phyloP scores from a whole-genome alignment of 306 rosid genomes.

The Begonia masoniana region DNA sequence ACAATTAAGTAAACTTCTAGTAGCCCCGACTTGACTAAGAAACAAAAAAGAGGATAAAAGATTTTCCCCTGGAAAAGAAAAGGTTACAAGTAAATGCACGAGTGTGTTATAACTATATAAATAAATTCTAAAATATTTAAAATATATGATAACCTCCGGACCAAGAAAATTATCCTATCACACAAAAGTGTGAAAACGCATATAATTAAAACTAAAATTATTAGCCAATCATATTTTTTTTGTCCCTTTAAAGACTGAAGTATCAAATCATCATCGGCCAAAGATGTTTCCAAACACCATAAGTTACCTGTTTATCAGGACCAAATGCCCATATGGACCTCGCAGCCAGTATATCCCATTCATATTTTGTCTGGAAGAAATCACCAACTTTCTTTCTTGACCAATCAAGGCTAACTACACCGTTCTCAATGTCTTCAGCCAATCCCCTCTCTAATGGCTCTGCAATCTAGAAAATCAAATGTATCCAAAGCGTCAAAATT shows the following conservation, averaged over 20 bases:
- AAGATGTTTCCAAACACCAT: neutral
- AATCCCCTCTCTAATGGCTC: slow-evolving; percentile 97
- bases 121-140: too few relatives aligned
- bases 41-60: too few relatives aligned
- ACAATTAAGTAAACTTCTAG: too few relatives aligned
- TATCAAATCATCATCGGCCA: neutral
- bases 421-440: slow-evolving; percentile 95
- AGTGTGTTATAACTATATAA: too few relatives aligned
- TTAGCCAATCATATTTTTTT: neutral
- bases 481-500: neutral
- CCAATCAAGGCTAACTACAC: slow-evolving; percentile 94
- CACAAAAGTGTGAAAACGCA: too few relatives aligned
- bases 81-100: too few relatives aligned
- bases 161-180: too few relatives aligned
- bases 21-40: too few relatives aligned
- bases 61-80: too few relatives aligned
- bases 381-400: slow-evolving; percentile 79
- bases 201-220: too few relatives aligned
- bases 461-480: slow-evolving; percentile 47
- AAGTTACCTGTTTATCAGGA: slow-evolving; percentile 88
- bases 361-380: slow-evolving; percentile 87
- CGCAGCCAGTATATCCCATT: slow-evolving; percentile 98
- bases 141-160: too few relatives aligned
- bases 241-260: neutral
- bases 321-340: slow-evolving; percentile 99